These are phyloP conservation scores for Naganishia albida DNA, from an alignment of 1,284 basidiomycete genomes.

Conservation along the genomic window DNA sequence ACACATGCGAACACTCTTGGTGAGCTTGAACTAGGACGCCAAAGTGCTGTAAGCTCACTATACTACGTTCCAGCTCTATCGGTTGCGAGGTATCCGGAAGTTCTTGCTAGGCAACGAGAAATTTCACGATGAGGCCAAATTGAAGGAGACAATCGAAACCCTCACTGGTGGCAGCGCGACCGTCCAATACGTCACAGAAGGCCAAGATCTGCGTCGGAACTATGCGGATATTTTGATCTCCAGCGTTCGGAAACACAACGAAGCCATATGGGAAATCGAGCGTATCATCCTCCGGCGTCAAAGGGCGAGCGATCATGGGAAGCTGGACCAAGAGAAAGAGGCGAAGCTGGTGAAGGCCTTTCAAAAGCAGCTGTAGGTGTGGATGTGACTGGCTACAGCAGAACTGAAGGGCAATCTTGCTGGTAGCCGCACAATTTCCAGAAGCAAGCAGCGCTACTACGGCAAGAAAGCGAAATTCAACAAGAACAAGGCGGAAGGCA, in stretches of 20 bases:
- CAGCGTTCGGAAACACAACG: not conserved
- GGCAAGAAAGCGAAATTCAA: too few relatives aligned
- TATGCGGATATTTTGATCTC: not conserved
- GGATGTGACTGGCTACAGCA: not conserved
- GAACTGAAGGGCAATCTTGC: not conserved
- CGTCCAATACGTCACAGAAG: not conserved
- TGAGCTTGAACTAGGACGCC: not conserved
- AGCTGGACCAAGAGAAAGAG: not conserved
- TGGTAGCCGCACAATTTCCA: not conserved
- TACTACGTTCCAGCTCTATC: conserved; percentile 2
- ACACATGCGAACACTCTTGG: conserved; percentile 10
- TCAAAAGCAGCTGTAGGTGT: not conserved
- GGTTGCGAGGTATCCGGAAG: not conserved
- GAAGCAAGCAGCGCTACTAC: not conserved
- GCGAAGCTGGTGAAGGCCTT: not conserved
- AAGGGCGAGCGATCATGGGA: not conserved
- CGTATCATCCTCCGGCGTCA: not conserved
- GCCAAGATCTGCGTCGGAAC: not conserved
- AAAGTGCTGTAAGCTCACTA: too few relatives aligned
- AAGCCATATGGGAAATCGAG: not conserved
- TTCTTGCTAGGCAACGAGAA: too few relatives aligned
- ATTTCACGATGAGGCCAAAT: not conserved
- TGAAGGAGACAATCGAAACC: not conserved
- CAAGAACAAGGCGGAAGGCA: too few relatives aligned
- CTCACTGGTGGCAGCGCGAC: not conserved